Evolutionary conservation across 2,329 filamentous ascomycete genomes (phyloP).

Genomic region (Beauveria varroae): DNA sequence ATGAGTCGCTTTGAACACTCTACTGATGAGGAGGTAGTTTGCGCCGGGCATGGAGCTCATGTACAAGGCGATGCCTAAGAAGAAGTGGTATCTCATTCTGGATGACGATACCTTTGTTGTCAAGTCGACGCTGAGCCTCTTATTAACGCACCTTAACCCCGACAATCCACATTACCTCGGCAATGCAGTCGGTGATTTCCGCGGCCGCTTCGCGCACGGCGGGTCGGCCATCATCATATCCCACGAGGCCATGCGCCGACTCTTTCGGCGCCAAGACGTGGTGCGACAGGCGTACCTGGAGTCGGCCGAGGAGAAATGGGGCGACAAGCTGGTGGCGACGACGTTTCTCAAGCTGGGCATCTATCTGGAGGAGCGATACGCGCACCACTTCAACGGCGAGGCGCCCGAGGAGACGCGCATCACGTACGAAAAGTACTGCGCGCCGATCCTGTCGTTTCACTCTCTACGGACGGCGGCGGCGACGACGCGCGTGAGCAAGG

Average conservation of each 20-base stretch:
- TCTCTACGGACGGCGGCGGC: slow-evolving; percentile 35
- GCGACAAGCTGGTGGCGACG: slow-evolving; percentile 46
- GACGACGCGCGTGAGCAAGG: slow-evolving; percentile 38
- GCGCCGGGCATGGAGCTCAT: slow-evolving; percentile 46
- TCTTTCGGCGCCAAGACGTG: slow-evolving; percentile 36
- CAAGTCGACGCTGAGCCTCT: slow-evolving; percentile 37
- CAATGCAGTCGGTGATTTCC: slow-evolving; percentile 50
- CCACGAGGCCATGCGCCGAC: slow-evolving; percentile 37
- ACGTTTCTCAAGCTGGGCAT: slow-evolving; percentile 46
- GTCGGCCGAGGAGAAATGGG: slow-evolving; percentile 44
- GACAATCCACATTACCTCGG: slow-evolving; percentile 42
- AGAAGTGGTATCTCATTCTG: slow-evolving; percentile 52
- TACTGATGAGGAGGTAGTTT: slow-evolving; percentile 31
- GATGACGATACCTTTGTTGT: slow-evolving; percentile 53
- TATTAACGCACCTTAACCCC: slow-evolving; percentile 43
- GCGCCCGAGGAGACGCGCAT: slow-evolving; percentile 41
- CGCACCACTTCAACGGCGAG: slow-evolving; percentile 49
- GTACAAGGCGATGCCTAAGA: slow-evolving; percentile 41
- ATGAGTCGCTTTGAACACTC: not conserved
- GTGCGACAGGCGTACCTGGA: slow-evolving; percentile 37
- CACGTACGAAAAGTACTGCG: slow-evolving; percentile 42
- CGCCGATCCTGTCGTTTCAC: slow-evolving; percentile 49
- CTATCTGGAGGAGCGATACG: slow-evolving; percentile 48
- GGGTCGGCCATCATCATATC: slow-evolving; percentile 48
- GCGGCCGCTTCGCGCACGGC: slow-evolving; percentile 48